Evolutionary conservation across 208 protist genomes (phyloP), one percentile per base, ranked within the genome.

Genomic region (Leishmania lainsoni): DNA sequence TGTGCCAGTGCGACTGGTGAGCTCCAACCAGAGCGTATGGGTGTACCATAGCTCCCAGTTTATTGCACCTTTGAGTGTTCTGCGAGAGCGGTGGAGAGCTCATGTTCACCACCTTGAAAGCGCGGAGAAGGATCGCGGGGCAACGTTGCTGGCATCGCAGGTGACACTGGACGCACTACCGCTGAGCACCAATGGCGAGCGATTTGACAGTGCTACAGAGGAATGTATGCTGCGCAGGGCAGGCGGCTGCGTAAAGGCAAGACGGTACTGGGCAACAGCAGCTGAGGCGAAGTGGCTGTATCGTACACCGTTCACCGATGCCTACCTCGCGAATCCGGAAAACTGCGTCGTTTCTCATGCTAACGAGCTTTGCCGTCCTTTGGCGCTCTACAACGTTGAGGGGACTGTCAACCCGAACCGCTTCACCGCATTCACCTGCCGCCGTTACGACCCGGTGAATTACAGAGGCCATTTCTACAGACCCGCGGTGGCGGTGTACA

Each of bases 161-260:
- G n/a, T 48, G 54, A 35, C 65, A 5, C 14, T 42, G 4, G 49
- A 65, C 8, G 35, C 5, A 70, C 70, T 63, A 0, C 90, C 89
- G 8, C 76, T 90, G 16, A 93, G 86, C 78, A 95, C 91, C 9
- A 96, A 94, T 68, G 93, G 93, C 20, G 91, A 96, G 58, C 83
- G 79, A 0, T 92, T 96, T 68, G 83, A 87, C 26, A 75, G 29
- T 1, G 75, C 72, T 0, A 86, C 84, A n/a, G 80, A 89, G 70
- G 75, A 69, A 35, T 76, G 76, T 2, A 78, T 86, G 20, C n/a
- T 84, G 22, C 69, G 49, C 65, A 29, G 70, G 14, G 26, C 32
- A 20, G 22, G 48, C 49, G 49, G 17, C 54, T 17, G 35, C 49
- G 51, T 0, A 12, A 35, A 35, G 16, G 61, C 29, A 0, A 91